phyloP scores from a whole-genome alignment of 1,139 yeast species.

The Yamadazyma taylorii region DNA sequence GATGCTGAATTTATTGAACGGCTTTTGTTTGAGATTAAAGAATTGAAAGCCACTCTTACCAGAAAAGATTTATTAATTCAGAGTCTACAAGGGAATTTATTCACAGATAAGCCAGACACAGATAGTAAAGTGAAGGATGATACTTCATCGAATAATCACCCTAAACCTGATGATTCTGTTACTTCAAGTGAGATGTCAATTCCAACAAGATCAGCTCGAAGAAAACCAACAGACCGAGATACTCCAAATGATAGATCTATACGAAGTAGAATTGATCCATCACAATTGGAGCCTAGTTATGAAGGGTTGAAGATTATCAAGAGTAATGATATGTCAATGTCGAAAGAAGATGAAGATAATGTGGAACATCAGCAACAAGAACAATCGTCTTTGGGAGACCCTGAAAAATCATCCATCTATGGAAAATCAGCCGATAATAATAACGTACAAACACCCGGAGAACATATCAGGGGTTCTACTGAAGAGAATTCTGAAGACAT shows the following conservation, averaged over 20 bases:
- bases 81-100: slow-evolving; percentile 18
- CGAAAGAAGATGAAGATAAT: too few species aligned
- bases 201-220: slow-evolving; percentile 12
- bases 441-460: too few species aligned
- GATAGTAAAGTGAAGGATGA: background rate
- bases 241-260: slow-evolving; percentile 1
- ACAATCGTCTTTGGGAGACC: too few species aligned
- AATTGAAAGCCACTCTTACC: slow-evolving; percentile 21
- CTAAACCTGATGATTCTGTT: background rate
- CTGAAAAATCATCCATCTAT: too few species aligned
- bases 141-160: background rate
- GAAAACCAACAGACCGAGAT: slow-evolving; percentile 5
- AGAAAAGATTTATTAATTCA: slow-evolving; percentile 19
- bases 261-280: background rate
- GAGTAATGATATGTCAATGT: too few species aligned
- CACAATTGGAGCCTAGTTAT: slow-evolving; percentile 3
- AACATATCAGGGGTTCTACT: background rate
- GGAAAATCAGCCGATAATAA: too few species aligned
- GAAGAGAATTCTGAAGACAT: background rate
- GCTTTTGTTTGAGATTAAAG: slow-evolving; percentile 38
- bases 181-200: background rate
- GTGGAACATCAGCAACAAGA: slow-evolving; percentile 1
- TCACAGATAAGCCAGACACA: background rate
- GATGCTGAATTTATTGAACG: slow-evolving; percentile 38
- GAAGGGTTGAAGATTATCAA: background rate